Evolutionary conservation across 2,329 filamentous ascomycete species (phyloP).

Genomic region (Penicillium sp.): DNA sequence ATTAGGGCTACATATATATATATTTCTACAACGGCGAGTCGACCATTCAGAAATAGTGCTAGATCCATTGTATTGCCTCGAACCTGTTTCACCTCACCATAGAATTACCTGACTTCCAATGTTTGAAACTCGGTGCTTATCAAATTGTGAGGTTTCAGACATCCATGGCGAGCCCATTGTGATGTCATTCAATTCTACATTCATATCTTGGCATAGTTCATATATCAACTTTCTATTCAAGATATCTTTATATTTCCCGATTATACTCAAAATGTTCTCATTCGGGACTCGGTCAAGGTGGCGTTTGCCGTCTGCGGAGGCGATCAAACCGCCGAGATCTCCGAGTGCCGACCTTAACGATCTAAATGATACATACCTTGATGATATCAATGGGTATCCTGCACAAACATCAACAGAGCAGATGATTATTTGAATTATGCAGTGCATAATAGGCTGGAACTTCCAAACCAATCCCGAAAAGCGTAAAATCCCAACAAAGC

Average conservation of each 20-base stretch:
- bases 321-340: not conserved
- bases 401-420: not conserved
- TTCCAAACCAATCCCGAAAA: too few relatives aligned
- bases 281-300: not conserved
- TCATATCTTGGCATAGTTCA: too few relatives aligned
- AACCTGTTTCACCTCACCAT: not conserved
- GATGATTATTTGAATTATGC: not conserved
- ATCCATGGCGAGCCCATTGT: too few relatives aligned
- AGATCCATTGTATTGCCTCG: too few relatives aligned
- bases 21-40: not conserved
- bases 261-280: not conserved
- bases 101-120: not conserved
- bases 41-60: too few relatives aligned
- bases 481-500: not conserved
- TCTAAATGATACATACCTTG: not conserved
- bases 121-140: too few relatives aligned
- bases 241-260: not conserved
- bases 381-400: not conserved
- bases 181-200: too few relatives aligned
- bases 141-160: too few relatives aligned
- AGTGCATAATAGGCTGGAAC: not conserved
- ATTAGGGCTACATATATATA: not conserved
- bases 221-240: not conserved
- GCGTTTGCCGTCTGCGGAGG: not conserved
- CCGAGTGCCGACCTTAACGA: not conserved